These are phyloP conservation scores for Dovyalis caffra DNA, from an alignment of 345 rosid genomes.

Conservation along the genomic window DNA sequence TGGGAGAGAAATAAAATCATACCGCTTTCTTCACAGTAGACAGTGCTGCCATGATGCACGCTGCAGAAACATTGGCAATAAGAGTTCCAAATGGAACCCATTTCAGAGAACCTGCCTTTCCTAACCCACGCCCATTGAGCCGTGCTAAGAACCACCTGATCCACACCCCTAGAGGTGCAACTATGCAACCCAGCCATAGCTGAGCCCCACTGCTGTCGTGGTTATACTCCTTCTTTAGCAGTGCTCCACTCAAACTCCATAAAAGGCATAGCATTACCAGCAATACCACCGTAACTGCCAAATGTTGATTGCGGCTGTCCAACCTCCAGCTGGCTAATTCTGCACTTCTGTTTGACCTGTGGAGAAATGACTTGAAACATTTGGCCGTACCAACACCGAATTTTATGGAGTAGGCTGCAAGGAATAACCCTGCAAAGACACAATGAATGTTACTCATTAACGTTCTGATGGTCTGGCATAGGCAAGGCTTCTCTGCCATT, in stretches of 20 bases:
- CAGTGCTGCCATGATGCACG: slow-evolving; percentile 73
- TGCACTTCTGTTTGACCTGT: slow-evolving; percentile 18
- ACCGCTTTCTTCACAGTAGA: slow-evolving; percentile 62
- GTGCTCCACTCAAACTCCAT: slow-evolving; percentile 44
- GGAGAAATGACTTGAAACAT: slow-evolving; percentile 59
- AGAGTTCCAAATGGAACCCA: slow-evolving; percentile 97
- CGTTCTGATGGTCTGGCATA: neutral
- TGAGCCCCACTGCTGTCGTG: slow-evolving; percentile 50
- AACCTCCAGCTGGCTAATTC: slow-evolving; percentile 34
- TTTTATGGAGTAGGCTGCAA: slow-evolving; percentile 65
- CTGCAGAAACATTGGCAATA: slow-evolving; percentile 77
- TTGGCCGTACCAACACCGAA: slow-evolving; percentile 82
- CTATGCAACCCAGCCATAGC: slow-evolving; percentile 79
- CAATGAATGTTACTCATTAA: neutral
- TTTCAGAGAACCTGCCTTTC: slow-evolving; percentile 48
- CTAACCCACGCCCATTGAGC: slow-evolving; percentile 79
- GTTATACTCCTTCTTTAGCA: slow-evolving; percentile 49
- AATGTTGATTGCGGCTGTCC: slow-evolving; percentile 43
- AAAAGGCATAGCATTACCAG: slow-evolving; percentile 43
- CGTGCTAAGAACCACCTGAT: slow-evolving; percentile 92
- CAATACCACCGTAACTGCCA: slow-evolving; percentile 39
- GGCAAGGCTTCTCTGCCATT: neutral
- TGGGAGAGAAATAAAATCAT: slow-evolving; percentile 11
- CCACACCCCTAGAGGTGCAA: slow-evolving; percentile 87
- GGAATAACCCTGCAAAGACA: slow-evolving; percentile 64